Base-by-base conservation (phyloP, 192 early-diverging fungal species). In the Backusella morwellensis region DNA sequence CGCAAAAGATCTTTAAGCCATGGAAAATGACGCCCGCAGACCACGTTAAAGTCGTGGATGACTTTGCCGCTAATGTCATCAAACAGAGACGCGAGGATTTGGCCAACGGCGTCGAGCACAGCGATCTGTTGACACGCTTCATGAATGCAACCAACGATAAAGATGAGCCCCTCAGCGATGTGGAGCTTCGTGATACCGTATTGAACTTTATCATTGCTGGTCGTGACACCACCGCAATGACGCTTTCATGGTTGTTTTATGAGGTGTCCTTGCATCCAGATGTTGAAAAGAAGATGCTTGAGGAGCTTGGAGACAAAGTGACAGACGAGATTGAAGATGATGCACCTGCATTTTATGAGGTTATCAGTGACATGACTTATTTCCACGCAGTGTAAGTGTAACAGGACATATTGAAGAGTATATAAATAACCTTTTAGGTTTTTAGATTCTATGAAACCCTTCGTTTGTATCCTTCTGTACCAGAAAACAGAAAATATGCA, bases 381-480 rank as follows among this genome's bases (percentile, higher is more conserved):
- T 52, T 68, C 40, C 81, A 82, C 72, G 81, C 77, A 42, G 72
- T 78, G 81, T 82, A 78, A 78, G 81, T 41, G 36, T 1, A 26
- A 38, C 11, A 23, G 17, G 68, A 14, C 17, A 5, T 15, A 14
- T 42, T 47, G 47, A 26, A 71, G 17, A 70, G 5, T 19, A 23
- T 26, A 26, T 26, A 26, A 26, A 26, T 26, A 26, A 26, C 26
- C 26, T 26, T 26, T 0, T 26, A 26, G 26, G 26, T 26, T 15
- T 88, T 35, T 52, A 78, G 56, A 34, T 75, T 78, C 40, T 76
- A 41, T 26, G 93, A 94, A 81, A 80, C 86, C 9, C 72, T 93
- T 23, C 83, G 93, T 6, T 74, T 93, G 19, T 86, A 90, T 79
- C 92, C 93, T 36, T 80, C 87, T 23, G 91, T 94, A 6, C 93